Conservation (phyloP, 2,329 filamentous ascomycete genomes). For the Clarireedia homoeocarpa region DNA sequence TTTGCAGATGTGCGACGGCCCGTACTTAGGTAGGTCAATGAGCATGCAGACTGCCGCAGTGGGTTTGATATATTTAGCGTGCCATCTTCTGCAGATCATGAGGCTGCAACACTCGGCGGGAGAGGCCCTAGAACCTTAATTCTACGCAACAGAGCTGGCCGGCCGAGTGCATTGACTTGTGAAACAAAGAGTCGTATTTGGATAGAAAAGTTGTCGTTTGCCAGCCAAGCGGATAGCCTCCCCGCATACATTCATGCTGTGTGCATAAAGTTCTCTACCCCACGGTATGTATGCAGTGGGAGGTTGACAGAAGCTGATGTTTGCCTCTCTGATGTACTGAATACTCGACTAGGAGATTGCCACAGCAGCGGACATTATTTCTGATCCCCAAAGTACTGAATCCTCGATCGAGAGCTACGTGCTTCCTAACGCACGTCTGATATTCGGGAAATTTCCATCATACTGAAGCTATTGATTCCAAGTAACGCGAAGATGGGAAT, state of each 20-base stretch:
- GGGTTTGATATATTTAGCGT: not conserved
- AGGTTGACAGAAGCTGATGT: not conserved
- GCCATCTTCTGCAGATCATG: not conserved
- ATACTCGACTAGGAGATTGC: not conserved
- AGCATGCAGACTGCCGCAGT: not conserved
- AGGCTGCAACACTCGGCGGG: not conserved
- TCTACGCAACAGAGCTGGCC: not conserved
- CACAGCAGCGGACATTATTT: slow-evolving; percentile 3
- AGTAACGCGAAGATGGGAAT: not conserved
- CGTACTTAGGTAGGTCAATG: not conserved
- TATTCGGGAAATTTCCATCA: not conserved
- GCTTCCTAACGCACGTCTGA: not conserved
- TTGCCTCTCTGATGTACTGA: not conserved
- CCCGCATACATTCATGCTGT: not conserved
- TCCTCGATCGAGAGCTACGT: not conserved
- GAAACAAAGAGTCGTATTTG: not conserved
- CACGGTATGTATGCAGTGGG: not conserved
- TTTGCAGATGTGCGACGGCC: not conserved
- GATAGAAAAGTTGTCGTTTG: not conserved
- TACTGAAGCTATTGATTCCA: not conserved
- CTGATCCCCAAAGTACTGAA: not conserved
- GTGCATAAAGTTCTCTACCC: not conserved
- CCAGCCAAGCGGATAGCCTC: not conserved
- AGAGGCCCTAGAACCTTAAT: not conserved
- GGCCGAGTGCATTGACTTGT: not conserved